Percentiles rank a stretch among this genome's conserved stretches.
phyloP scores from a whole-genome alignment of 805 yeast species.

The Teunomyces funiuensis region DNA sequence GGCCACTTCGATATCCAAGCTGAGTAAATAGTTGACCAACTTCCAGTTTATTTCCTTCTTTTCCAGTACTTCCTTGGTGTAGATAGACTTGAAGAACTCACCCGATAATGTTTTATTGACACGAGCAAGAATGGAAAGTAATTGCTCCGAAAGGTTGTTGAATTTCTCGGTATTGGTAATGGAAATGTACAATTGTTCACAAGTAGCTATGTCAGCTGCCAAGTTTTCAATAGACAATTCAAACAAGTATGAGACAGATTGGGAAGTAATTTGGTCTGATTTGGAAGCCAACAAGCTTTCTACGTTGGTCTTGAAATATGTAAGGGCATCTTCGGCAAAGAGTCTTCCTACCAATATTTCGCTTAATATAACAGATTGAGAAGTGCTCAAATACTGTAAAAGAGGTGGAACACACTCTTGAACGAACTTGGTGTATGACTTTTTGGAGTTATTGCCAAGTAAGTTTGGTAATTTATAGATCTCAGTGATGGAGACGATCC shows the following conservation, averaged over 20 bases:
- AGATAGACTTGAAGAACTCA: constrained; percentile 46
- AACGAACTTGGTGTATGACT: constrained; percentile 26
- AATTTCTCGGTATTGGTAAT: constrained; percentile 33
- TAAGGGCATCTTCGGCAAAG: constrained; percentile 14
- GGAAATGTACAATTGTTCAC: constrained; percentile 50
- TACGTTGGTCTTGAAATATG: constrained; percentile 27
- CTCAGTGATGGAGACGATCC: constrained; percentile 25
- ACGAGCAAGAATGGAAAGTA: constrained; percentile 48
- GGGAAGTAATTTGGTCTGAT: constrained; percentile 11
- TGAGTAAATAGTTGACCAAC: constrained; percentile 47
- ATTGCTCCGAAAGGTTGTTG: constrained; percentile 39
- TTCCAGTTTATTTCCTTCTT: constrained; percentile 37
- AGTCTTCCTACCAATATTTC: constrained; percentile 12
- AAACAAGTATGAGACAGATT: constrained; percentile 21
- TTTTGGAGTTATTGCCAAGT: constrained; percentile 29
- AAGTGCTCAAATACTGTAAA: not conserved
- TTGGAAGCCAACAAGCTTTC: constrained; percentile 25
- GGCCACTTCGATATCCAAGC: constrained; percentile 61
- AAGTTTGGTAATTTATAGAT: constrained; percentile 25
- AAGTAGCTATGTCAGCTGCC: constrained; percentile 29
- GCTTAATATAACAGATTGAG: not conserved
- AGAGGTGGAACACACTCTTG: constrained; percentile 15
- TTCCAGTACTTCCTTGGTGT: constrained; percentile 27
- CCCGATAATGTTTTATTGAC: constrained; percentile 56
- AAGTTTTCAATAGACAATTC: constrained; percentile 26